Evolutionary conservation across 192 early-diverging fungal genomes (phyloP), one percentile per base, ranked within the genome.

Genomic region (Jimgerdemannia lactiflua): DNA sequence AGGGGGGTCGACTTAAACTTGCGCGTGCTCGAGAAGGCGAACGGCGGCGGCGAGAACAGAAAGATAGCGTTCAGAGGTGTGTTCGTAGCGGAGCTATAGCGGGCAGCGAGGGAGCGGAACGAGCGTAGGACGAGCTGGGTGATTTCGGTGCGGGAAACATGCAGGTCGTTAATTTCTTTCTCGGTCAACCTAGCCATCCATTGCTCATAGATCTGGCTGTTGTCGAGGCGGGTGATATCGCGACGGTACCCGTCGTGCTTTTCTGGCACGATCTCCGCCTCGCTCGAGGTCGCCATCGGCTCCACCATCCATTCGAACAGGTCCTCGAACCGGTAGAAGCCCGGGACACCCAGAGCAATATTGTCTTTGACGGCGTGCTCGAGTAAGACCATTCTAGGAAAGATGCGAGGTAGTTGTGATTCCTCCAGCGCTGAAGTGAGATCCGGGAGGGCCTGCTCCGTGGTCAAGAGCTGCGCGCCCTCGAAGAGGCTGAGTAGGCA

Each of bases 241-340:
- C 49, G 49, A 59, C 49, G 49, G 8, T 10, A 14, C 8, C 14
- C 49, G 14, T 14, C 49, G 14, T 10, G 49, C 49, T 59, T 6
- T 6, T 59, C 14, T 6, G 49, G 14, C 49, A 14, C 49, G 14
- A 59, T 6, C 49, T 6, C 6, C 49, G 49, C 49, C 8, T 59
- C 14, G 14, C 49, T 59, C 6, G 49, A 59, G 49, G 14, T 14
- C 49, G 14, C 8, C 49, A 59, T 59, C 6, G 49, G 49, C 4
- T 71, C 43, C 0, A 79, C 59, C 42, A 79, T 14, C 39, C 71
- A 71, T 10, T 71, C 18, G 39, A 67, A 67, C 3, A 76, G 19
- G 71, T 79, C 78, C 63, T 59, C 20, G 39, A 75, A 70, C 3
- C 70, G 63, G 29, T 79, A 76, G 43, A 76, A 79, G 10, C 78